phyloP scores from a whole-genome alignment of 139 green algal genomes.

The Ulvella scutata region DNA sequence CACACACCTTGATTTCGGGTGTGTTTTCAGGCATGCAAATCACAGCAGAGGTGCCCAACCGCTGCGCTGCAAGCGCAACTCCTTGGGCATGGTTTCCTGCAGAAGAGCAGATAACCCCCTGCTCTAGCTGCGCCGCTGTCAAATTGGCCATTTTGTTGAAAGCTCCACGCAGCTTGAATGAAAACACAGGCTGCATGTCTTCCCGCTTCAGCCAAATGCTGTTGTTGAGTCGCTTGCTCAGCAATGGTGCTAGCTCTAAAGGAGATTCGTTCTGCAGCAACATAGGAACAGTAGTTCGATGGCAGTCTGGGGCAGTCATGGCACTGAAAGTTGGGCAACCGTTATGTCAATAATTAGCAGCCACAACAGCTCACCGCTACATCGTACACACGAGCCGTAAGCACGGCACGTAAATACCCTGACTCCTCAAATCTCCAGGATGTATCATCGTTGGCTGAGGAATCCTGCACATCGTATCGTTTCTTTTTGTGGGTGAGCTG shows the following conservation, averaged over 20 bases:
- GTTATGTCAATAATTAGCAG: not conserved
- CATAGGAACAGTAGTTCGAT: not conserved
- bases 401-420: slow-evolving; percentile 78
- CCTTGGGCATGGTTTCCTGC: slow-evolving; percentile 96
- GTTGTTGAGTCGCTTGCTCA: slow-evolving; percentile 55
- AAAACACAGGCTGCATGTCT: slow-evolving; percentile 90
- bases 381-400: slow-evolving; percentile 92
- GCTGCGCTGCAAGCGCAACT: slow-evolving; percentile 61
- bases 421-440: slow-evolving; percentile 40
- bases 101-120: slow-evolving; percentile 80
- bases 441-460: slow-evolving; percentile 35
- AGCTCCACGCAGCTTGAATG: slow-evolving; percentile 86
- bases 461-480: slow-evolving; percentile 16
- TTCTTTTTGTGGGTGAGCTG: too few relatives aligned
- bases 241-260: slow-evolving; percentile 53
- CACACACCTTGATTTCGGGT: slow-evolving; percentile 73
- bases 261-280: slow-evolving; percentile 56
- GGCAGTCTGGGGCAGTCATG: not conserved
- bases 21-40: slow-evolving; percentile 86
- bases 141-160: slow-evolving; percentile 89
- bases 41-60: slow-evolving; percentile 14
- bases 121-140: slow-evolving; percentile 35
- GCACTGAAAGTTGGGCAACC: not conserved
- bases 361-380: slow-evolving; percentile 46
- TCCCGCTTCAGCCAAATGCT: slow-evolving; percentile 84